Evolutionary conservation across 768 basidiomycete species (phyloP), one percentile per base, ranked within the genome.

Genomic region (Gloeophyllum trabeum): DNA sequence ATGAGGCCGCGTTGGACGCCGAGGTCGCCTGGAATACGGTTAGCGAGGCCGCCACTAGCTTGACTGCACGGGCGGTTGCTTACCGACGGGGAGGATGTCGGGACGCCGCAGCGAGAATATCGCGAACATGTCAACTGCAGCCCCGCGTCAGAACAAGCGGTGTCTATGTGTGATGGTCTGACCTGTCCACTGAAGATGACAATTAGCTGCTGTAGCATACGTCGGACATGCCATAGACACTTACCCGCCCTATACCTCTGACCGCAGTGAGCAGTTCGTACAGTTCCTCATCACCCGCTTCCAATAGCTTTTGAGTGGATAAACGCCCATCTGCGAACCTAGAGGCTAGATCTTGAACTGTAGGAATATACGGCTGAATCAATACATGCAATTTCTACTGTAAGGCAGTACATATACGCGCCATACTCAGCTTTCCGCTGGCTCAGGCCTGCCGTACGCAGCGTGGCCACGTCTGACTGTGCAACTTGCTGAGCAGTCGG

Each of bases 391-490:
- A 12, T 21, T 16, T 20, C 5, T 16, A 38, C 6, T 24, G 1
- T 16, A 10, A 12, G 14, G 20, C 22, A 35, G 12, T 18, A 2
- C 7, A 28, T 14, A 28, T 19, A 55, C 73, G 51, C 42, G 86
- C 88, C 73, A 59, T 96, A 96, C 64, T 93, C 88, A 2, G 85
- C 87, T 58, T 96, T 96, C n/a, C 90, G 68, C 13, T 62, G 71
- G 46, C 83, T 88, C 43, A 94, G 59, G 0, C 92, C 92, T 5
- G 84, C 90, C 4, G 73, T 69, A 40, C 76, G 72, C 24, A 94
- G 65, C 2, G 66, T 66, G 10, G 70, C 48, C 22, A 82, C 56
- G 45, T 81, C 76, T 18, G 73, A 76, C 24, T 62, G 59, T 2
- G 75, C 65, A 2, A 94, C 85, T 54, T 82, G 74, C 35, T 65